phyloP scores from a whole-genome alignment of 257 asterid genomes.

The Nicotiana attenuata region DNA sequence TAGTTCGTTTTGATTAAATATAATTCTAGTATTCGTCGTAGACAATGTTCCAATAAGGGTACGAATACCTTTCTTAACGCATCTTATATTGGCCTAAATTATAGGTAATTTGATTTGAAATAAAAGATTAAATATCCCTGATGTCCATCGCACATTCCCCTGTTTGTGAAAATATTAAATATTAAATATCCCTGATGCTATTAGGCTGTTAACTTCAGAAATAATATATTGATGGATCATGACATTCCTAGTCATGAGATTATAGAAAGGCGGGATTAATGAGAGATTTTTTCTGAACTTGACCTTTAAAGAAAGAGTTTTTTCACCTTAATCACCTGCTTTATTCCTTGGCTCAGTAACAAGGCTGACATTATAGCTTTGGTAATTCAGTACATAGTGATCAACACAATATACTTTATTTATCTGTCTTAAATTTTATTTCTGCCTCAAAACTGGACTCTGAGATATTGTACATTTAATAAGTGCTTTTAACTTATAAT shows the following conservation, averaged over 20 bases:
- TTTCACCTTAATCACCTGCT: background rate
- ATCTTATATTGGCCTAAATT: too few relatives aligned
- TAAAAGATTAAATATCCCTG: too few relatives aligned
- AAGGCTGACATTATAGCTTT: background rate
- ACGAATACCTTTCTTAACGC: too few relatives aligned
- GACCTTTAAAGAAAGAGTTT: background rate
- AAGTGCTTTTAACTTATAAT: too few relatives aligned
- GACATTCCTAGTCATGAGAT: conserved; percentile 5
- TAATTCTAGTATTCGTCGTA: too few relatives aligned
- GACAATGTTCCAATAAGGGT: too few relatives aligned
- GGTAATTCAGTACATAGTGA: background rate
- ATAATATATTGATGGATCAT: background rate
- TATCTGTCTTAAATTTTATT: background rate
- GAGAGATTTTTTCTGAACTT: background rate
- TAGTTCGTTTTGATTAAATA: too few relatives aligned
- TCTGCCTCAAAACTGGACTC: background rate
- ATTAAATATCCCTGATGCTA: too few relatives aligned
- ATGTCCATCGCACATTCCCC: too few relatives aligned
- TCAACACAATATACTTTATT: background rate
- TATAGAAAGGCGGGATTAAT: background rate
- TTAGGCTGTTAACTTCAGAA: too few relatives aligned
- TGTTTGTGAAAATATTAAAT: too few relatives aligned
- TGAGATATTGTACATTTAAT: background rate
- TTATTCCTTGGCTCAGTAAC: background rate
- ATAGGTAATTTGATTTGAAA: too few relatives aligned